phyloP scores from a whole-genome alignment of 306 rosid species.

The Begonia masoniana region DNA sequence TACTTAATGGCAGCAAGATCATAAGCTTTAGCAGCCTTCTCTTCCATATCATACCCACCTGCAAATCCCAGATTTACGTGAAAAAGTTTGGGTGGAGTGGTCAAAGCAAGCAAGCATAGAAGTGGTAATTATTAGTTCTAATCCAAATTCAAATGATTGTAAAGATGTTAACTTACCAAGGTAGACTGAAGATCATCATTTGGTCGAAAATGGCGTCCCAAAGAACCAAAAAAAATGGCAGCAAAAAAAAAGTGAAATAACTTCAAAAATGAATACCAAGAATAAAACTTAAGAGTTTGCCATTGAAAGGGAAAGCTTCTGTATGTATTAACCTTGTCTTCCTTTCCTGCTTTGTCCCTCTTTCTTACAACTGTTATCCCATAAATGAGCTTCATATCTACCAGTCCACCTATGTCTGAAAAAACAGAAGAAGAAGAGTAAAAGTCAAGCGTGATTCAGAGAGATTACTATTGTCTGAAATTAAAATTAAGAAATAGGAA shows the following conservation, averaged over 20 bases:
- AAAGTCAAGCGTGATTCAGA: neutral
- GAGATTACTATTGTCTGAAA: neutral
- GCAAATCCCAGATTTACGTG: conserved; percentile 19
- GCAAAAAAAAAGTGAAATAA: conserved; percentile 8
- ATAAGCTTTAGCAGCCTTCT: conserved; percentile 89
- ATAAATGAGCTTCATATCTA: conserved; percentile 89
- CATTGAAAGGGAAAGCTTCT: neutral
- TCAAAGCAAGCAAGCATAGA: too few relatives aligned
- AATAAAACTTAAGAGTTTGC: conserved; percentile 2
- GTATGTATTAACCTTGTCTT: conserved; percentile 56
- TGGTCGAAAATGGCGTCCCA: conserved; percentile 20
- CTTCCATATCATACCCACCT: conserved; percentile 98
- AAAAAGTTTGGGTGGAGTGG: too few relatives aligned
- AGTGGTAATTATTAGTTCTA: too few relatives aligned
- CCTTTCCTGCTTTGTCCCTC: conserved; percentile 97
- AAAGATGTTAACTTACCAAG: conserved; percentile 43
- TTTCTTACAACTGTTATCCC: conserved; percentile 92
- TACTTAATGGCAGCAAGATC: conserved; percentile 96
- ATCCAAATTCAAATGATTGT: neutral
- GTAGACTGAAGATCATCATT: conserved; percentile 48
- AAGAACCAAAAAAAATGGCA: conserved; percentile 3
- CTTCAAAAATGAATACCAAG: neutral
- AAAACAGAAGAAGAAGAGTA: conserved; percentile 13
- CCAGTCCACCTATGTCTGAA: conserved; percentile 94
- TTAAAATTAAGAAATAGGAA: neutral